phyloP scores from a whole-genome alignment of 2,329 filamentous ascomycete species.

The Xylariaceae sp. region DNA sequence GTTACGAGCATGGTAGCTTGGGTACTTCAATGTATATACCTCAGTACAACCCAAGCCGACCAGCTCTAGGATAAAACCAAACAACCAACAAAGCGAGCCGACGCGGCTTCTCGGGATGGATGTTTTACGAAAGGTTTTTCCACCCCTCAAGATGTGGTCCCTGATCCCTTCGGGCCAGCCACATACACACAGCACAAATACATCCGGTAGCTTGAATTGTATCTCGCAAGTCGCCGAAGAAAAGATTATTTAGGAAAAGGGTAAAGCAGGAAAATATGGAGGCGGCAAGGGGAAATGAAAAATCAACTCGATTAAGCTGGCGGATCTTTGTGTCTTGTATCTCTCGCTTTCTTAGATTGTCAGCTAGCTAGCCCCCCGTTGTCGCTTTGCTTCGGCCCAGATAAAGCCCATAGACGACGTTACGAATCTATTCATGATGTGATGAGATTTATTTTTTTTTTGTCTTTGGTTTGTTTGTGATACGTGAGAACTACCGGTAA shows the following conservation, averaged over 20 bases:
- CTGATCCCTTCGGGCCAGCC: slow-evolving; percentile 11
- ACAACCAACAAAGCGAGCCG: slow-evolving; percentile 19
- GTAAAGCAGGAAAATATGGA: no score
- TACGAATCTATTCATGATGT: slow-evolving; percentile 20
- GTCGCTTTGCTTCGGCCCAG: background rate
- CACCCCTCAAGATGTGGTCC: slow-evolving; percentile 7
- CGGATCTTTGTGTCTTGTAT: background rate
- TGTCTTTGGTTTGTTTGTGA: background rate
- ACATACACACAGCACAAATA: background rate
- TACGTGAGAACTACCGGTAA: background rate
- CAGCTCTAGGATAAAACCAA: slow-evolving; percentile 6
- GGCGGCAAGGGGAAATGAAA: background rate
- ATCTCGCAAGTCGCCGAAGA: background rate
- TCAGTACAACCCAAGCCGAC: slow-evolving; percentile 8
- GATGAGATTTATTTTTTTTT: background rate
- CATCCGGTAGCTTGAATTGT: background rate
- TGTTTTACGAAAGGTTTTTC: slow-evolving; percentile 11
- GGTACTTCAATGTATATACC: slow-evolving; percentile 12
- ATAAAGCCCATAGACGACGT: slow-evolving; percentile 13
- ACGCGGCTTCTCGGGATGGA: slow-evolving; percentile 22
- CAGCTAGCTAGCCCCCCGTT: background rate
- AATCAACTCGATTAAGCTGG: background rate
- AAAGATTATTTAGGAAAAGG: background rate
- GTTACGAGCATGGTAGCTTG: slow-evolving; percentile 24
- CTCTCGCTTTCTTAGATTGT: background rate